Evolutionary conservation across 2,329 filamentous ascomycete genomes (phyloP), one percentile per base, ranked within the genome.

Genomic region (Hyphodiscus sp.): DNA sequence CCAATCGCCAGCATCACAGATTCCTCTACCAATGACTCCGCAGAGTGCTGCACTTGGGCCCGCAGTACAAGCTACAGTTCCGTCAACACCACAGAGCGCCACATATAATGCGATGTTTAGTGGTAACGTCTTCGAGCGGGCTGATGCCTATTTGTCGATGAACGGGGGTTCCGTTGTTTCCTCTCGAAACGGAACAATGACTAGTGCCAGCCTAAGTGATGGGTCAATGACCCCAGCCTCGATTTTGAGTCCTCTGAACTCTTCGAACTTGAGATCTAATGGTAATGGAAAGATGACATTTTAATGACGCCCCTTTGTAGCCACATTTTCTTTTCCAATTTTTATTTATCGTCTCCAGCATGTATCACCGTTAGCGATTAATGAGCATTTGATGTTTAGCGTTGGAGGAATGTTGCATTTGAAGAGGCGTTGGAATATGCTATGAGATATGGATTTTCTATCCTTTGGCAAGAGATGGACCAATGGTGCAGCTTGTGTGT

Each of bases 41-140:
- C 80, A 96, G 57, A 94, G 89, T 63, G 91, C 91, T 16, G 91
- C 91, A 1, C 76, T 96, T 5, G 92, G 91, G 0, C 90, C 91
- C 6, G 91, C 91, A 19, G 89, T 91, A 51, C 91, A 95, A 70
- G 91, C 91, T 1, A 96, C 90, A 0, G 85, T 96, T 11, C 87
- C 89, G 3, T 88, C 80, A 2, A 89, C 83, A 0, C 82, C 83
- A 10, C 63, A 67, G 23, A 65, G 60, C 26, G 63, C 60, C 10
- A 55, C 65, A 1, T 68, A 64, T 47, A 60, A 58, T 38, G 50
- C 55, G 8, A 65, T 67, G 58, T 67, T 68, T 44, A 63, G 49
- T 51, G 61, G 65, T 20, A 64, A 63, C 46, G 61, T 66, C 9
- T 69, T 64, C 51, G 65, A 69, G 44, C 61, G 67, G 20, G 59